These are phyloP conservation scores for Serendipita vermifera DNA, from an alignment of 768 basidiomycete genomes.

Conservation along the genomic window DNA sequence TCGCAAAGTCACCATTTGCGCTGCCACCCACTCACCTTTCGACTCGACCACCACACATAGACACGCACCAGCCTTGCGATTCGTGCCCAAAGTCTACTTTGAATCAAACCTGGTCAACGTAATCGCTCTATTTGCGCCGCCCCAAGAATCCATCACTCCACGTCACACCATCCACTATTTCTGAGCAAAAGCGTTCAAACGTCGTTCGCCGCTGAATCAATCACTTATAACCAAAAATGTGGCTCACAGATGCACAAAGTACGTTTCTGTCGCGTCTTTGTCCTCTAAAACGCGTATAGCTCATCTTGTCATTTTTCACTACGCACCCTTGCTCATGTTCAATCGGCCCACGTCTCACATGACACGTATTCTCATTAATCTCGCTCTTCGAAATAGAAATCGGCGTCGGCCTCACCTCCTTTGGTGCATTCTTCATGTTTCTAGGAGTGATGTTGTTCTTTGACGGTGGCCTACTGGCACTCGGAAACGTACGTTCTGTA, in stretches of 20 bases:
- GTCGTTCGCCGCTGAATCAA: no score
- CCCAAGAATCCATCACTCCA: no score
- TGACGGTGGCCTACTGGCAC: constrained; percentile 85
- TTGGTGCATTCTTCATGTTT: constrained; percentile 91
- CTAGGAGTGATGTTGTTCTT: constrained; percentile 94
- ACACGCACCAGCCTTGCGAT: no score
- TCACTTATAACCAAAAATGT: constrained; percentile 25
- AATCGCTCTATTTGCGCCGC: no score
- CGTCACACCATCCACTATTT: no score
- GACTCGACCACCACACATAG: no score
- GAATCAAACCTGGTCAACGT: not conserved
- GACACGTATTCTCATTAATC: not conserved
- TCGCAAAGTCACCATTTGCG: no score
- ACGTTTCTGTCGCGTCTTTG: constrained; percentile 15
- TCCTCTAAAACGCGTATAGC: not conserved
- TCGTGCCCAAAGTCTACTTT: not conserved
- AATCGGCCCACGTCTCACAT: constrained; percentile 4
- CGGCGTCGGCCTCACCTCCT: constrained; percentile 91
- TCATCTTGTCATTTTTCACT: constrained; percentile 15
- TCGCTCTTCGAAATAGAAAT: constrained; percentile 48
- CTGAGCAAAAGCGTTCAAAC: no score
- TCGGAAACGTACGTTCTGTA: constrained; percentile 73
- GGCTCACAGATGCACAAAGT: constrained; percentile 45
- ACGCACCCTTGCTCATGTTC: not conserved
- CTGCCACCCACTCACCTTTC: no score